phyloP scores from a whole-genome alignment of 1,139 yeast species.

The Scheffersomyces cryptocercus region DNA sequence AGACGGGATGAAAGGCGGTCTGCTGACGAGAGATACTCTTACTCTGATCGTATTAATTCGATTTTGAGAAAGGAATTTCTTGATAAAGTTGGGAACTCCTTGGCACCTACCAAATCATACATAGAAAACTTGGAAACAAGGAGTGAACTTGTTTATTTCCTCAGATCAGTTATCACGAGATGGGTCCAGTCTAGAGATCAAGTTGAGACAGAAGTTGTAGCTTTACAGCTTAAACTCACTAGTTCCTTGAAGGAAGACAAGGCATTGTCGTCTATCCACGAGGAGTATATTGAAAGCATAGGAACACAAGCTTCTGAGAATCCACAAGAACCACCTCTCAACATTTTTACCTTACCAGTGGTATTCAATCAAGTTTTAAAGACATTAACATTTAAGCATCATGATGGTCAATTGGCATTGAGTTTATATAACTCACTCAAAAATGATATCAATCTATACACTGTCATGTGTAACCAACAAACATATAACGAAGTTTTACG shows the following conservation, averaged over 20 bases:
- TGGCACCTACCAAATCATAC: slow-evolving; percentile 25
- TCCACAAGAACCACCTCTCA: slow-evolving; percentile 30
- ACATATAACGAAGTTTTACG: slow-evolving; percentile 44
- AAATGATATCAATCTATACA: slow-evolving; percentile 32
- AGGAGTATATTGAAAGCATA: slow-evolving; percentile 17
- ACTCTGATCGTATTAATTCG: slow-evolving; percentile 9
- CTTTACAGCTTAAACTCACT: not conserved
- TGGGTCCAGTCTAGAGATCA: slow-evolving; percentile 11
- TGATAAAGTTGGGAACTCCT: slow-evolving; percentile 19
- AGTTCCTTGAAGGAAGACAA: not conserved
- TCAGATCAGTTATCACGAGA: slow-evolving; percentile 12
- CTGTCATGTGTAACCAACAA: slow-evolving; percentile 41
- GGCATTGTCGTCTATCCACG: slow-evolving; percentile 11
- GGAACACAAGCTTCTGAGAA: slow-evolving; percentile 10
- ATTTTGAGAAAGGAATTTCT: slow-evolving; percentile 17
- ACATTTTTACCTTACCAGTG: slow-evolving; percentile 39
- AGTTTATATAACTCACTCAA: slow-evolving; percentile 39
- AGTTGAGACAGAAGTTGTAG: not conserved
- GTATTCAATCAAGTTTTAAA: slow-evolving; percentile 36
- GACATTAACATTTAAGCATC: slow-evolving; percentile 24
- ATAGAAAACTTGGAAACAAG: slow-evolving; percentile 16
- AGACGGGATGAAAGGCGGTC: not conserved
- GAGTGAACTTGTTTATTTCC: slow-evolving; percentile 16
- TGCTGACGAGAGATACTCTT: not conserved
- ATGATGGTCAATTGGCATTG: slow-evolving; percentile 39